These are phyloP conservation scores for Pichia occidentalis DNA, from an alignment of 805 yeast genomes.

Conservation along the genomic window DNA sequence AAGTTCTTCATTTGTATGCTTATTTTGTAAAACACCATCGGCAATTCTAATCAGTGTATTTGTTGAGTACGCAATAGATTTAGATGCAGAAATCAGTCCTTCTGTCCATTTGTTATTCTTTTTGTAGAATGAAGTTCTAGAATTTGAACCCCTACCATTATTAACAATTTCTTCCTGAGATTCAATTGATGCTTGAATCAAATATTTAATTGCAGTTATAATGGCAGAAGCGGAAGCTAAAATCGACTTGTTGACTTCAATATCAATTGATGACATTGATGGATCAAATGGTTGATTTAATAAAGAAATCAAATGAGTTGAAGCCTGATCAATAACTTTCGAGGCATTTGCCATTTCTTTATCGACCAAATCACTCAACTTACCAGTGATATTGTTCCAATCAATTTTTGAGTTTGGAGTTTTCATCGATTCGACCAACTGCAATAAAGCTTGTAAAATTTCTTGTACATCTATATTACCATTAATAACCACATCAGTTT, in stretches of 20 bases:
- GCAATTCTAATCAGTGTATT: conserved; percentile 78
- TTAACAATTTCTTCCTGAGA: conserved; percentile 70
- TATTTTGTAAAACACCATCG: conserved; percentile 61
- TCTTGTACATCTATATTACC: conserved; percentile 73
- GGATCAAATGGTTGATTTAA: conserved; percentile 46
- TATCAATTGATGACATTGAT: conserved; percentile 45
- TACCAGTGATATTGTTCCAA: conserved; percentile 33
- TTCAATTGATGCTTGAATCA: conserved; percentile 70
- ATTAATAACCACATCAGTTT: conserved; percentile 69
- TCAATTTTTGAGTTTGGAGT: conserved; percentile 30
- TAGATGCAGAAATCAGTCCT: conserved; percentile 85
- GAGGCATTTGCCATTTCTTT: conserved; percentile 70
- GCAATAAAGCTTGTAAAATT: conserved; percentile 50
- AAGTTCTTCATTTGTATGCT: conserved; percentile 71
- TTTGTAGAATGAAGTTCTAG: conserved; percentile 71
- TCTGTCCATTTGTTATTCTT: conserved; percentile 91
- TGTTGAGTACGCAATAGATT: conserved; percentile 79
- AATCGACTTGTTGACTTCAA: conserved; percentile 70
- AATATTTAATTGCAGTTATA: conserved; percentile 65
- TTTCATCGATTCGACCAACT: conserved; percentile 47
- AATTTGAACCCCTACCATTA: conserved; percentile 57
- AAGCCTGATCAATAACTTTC: conserved; percentile 58
- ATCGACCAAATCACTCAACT: conserved; percentile 66
- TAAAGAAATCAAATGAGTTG: conserved; percentile 48
- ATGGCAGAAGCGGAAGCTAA: conserved; percentile 73